Evolutionary conservation across 768 basidiomycete species (phyloP), one percentile per base, ranked within the genome.

Genomic region (Mycena chlorophos): DNA sequence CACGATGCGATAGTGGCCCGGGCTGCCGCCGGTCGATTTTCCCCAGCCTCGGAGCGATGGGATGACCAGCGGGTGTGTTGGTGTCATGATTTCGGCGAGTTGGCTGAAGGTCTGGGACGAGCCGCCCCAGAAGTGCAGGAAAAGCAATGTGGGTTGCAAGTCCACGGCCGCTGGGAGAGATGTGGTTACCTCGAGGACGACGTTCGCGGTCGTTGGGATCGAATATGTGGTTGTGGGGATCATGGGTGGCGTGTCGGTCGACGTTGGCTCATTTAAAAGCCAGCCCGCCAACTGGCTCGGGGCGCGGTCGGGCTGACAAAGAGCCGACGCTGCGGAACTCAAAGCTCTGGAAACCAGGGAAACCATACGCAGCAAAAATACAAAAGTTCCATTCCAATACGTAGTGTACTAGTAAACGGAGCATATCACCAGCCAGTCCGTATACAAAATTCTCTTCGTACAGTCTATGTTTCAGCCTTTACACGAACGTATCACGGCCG

Each of bases 401-500:
- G n/a, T n/a, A n/a, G n/a, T n/a, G n/a, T n/a, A n/a, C n/a, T n/a
- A n/a, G n/a, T n/a, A n/a, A n/a, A n/a, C n/a, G n/a, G n/a, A n/a
- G n/a, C n/a, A n/a, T n/a, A n/a, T n/a, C n/a, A n/a, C n/a, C n/a
- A n/a, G n/a, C n/a, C n/a, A n/a, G n/a, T n/a, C n/a, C n/a, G n/a
- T n/a, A n/a, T n/a, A n/a, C n/a, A n/a, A n/a, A n/a, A n/a, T n/a
- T n/a, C n/a, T n/a, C n/a, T n/a, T n/a, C n/a, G n/a, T n/a, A n/a
- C n/a, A n/a, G n/a, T n/a, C n/a, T n/a, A n/a, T n/a, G n/a, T n/a
- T n/a, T n/a, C n/a, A n/a, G n/a, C n/a, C n/a, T 22, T 42, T 20
- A 42, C 40, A 48, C 28, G 58, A 72, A 69, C 20, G 67, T 59
- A 27, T 70, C 66, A 30, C 68, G 69, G 10, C 71, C 76, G 12